Evolutionary conservation across 1,284 basidiomycete species (phyloP).

Genomic region (Trametes pubescens): DNA sequence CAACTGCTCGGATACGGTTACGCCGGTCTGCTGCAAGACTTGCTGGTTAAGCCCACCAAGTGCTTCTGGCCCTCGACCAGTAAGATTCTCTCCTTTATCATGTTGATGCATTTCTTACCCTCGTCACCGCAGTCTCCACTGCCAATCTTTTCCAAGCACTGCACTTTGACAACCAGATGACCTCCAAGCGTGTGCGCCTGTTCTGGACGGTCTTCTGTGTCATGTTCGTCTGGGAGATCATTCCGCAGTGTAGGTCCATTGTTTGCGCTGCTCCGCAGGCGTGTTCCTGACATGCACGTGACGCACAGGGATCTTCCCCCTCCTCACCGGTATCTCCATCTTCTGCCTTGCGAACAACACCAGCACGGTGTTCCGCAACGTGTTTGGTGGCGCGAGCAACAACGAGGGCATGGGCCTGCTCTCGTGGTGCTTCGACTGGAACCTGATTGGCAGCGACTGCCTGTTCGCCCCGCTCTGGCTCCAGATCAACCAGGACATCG

Average conservation of each 20-base stretch:
- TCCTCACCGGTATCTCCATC: conserved; percentile 58
- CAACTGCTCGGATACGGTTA: conserved; percentile 45
- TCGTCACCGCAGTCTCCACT: conserved; percentile 32
- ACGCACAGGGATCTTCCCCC: conserved; percentile 42
- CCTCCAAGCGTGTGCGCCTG: conserved; percentile 44
- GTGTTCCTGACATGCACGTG: background rate
- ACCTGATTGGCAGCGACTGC: conserved; percentile 41
- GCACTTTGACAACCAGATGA: conserved; percentile 45
- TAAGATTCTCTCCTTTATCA: conserved; percentile 18
- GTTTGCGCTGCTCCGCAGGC: background rate
- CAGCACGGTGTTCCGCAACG: conserved; percentile 55
- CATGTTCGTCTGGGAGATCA: conserved; percentile 47
- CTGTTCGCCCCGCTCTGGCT: conserved; percentile 44
- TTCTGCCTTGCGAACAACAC: conserved; percentile 66
- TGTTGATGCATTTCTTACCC: background rate
- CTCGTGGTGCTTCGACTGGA: conserved; percentile 66
- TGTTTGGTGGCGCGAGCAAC: conserved; percentile 69
- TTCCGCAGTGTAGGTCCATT: conserved; percentile 58
- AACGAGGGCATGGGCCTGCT: conserved; percentile 64
- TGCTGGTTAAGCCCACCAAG: conserved; percentile 44
- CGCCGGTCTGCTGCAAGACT: conserved; percentile 42
- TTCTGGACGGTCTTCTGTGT: conserved; percentile 43
- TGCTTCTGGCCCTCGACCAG: conserved; percentile 44
- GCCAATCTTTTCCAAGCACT: conserved; percentile 45
- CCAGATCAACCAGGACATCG: conserved; percentile 45